Percentiles rank a stretch among this genome's conserved stretches.
These are phyloP conservation scores for Fraxinus platypoda DNA, from an alignment of 305 asterid genomes.

Conservation along the genomic window DNA sequence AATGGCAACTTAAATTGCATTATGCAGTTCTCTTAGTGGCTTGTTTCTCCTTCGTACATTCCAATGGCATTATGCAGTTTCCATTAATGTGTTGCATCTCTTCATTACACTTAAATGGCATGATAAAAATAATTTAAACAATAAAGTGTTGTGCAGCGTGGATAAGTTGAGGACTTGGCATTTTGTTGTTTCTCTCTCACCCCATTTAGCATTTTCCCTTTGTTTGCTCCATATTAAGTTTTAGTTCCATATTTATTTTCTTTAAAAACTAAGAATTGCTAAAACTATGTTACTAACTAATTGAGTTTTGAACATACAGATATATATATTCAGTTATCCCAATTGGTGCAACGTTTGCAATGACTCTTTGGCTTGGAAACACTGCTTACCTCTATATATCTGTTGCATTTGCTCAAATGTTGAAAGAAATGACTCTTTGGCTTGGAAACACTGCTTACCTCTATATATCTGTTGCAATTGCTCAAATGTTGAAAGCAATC, in stretches of 20 bases:
- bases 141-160: not conserved
- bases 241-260: not conserved
- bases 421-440: constrained; percentile 97
- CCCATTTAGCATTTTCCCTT: not conserved
- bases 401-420: constrained; percentile 94
- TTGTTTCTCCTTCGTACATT: not conserved
- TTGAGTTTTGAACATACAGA: constrained; percentile 39
- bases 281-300: not conserved
- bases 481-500: constrained; percentile 92
- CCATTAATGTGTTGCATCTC: not conserved
- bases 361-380: constrained; percentile 98
- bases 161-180: not conserved
- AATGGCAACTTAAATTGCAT: not conserved
- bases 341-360: constrained; percentile 91
- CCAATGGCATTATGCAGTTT: not conserved
- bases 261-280: not conserved
- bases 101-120: not conserved
- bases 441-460: constrained; percentile 97
- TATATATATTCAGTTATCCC: constrained; percentile 72
- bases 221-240: not conserved
- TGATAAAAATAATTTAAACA: not conserved
- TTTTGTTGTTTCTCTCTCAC: not conserved
- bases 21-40: not conserved
- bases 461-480: constrained; percentile 91
- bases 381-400: constrained; percentile 97